Evolutionary conservation across 2,329 filamentous ascomycete genomes (phyloP), one percentile per base, ranked within the genome.

Genomic region (Pseudopyricularia cyperi): DNA sequence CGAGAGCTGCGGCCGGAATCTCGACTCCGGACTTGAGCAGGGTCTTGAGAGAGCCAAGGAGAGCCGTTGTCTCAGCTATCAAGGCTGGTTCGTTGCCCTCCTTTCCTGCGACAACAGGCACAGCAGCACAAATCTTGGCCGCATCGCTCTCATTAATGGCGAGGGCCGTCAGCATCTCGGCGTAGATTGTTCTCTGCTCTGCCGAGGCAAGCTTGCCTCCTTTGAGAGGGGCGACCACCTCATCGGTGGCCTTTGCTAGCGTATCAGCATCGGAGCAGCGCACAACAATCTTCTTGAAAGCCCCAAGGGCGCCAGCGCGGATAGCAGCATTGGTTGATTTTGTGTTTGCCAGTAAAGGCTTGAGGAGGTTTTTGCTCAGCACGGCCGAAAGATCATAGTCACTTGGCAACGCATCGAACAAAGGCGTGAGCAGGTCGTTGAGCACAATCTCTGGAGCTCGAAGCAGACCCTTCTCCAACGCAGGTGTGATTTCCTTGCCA

Each of bases 371-470:
- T 26, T 75, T 73, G 51, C 78, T 75, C 17, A 97, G 73, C 4
- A 86, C 70, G 35, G 81, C 77, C 8, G 91, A 91, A 17, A 97
- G 74, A 60, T 98, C 91, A 59, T 93, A 75, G 6, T 72, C 71
- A 28, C 70, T 63, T 1, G 89, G 82, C 7, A 98, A 71, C 28
- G 87, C 80, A 8, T 74, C 66, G 54, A 94, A 74, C 46, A 97
- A 73, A 12, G 85, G 80, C 6, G 83, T 79, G 49, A 97, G 70
- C 24, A 96, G 74, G 56, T 89, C 85, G 59, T 85, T 82, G 28
- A 97, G 72, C 14, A 95, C 82, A 44, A 96, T 83, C 67, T 98
- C 93, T 1, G 93, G 94, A 7, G 91, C 85, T 63, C 94, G 80
- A 46, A 98, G 70, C 52, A 98, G 75, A 6, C 87, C 83, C 68